Evolutionary conservation across 805 yeast genomes (phyloP).

Genomic region (Myxozyma melibiosi): DNA sequence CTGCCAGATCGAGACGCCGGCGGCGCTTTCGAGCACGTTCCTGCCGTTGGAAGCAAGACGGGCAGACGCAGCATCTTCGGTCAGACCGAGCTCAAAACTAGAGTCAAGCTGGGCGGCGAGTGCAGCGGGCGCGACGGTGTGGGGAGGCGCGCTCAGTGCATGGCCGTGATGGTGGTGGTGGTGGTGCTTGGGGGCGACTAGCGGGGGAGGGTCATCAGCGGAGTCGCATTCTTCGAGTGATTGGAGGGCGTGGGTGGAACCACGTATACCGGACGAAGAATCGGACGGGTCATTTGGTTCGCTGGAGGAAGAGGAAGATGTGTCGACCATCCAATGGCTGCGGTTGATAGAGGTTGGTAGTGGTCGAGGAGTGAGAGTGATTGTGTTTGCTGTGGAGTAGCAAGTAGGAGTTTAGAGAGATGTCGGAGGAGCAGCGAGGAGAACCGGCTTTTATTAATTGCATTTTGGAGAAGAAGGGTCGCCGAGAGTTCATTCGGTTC

Average conservation of each 20-base stretch:
- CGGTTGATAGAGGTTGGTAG: background rate
- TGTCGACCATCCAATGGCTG: slow-evolving; percentile 24
- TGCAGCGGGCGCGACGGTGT: slow-evolving; percentile 15
- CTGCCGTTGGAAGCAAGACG: slow-evolving; percentile 52
- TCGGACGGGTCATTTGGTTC: slow-evolving; percentile 33
- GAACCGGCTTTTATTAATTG: too few species aligned
- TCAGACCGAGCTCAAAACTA: slow-evolving; percentile 52
- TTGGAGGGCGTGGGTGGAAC: slow-evolving; percentile 12
- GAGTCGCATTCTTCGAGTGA: slow-evolving; percentile 11
- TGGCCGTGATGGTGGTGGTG: slow-evolving; percentile 17
- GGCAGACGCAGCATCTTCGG: slow-evolving; percentile 42
- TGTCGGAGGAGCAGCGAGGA: background rate
- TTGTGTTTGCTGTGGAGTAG: background rate
- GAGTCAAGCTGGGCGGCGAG: slow-evolving; percentile 22
- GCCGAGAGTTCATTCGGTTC: too few species aligned
- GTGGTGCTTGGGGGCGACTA: slow-evolving; percentile 1
- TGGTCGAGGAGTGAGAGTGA: background rate
- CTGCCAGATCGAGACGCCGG: slow-evolving; percentile 53
- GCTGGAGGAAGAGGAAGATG: slow-evolving; percentile 27
- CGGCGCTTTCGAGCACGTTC: slow-evolving; percentile 65
- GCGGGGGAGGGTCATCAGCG: slow-evolving; percentile 33
- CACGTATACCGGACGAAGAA: slow-evolving; percentile 32
- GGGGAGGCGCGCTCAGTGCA: slow-evolving; percentile 26
- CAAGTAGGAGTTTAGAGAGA: background rate
- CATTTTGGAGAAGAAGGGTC: too few species aligned